These are phyloP conservation scores for Penicillium manginii DNA, from an alignment of 495 filamentous ascomycete species.

Conservation along the genomic window DNA sequence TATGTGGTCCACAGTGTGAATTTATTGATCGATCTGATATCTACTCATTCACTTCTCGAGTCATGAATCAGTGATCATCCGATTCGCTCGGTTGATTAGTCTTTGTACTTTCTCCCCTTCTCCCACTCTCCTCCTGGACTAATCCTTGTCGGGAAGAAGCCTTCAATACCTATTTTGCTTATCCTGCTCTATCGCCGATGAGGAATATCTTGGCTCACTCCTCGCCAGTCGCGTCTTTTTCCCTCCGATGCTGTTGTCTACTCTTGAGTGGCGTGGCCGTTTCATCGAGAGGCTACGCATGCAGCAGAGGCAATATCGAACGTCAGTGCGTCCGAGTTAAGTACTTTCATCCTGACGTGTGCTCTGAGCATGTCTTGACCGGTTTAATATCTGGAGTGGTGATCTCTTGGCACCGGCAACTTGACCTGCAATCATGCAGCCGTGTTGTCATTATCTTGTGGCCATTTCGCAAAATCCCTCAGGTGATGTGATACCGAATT, in stretches of 20 bases:
- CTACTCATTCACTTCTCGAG: neutral
- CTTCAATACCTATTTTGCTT: neutral
- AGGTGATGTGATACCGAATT: neutral
- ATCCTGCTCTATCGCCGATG: too few species aligned
- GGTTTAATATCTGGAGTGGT: neutral
- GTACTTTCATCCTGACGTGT: neutral
- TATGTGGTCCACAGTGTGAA: neutral
- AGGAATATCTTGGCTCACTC: neutral
- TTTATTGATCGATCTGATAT: neutral
- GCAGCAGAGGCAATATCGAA: neutral
- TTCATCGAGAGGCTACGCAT: neutral
- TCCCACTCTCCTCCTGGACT: neutral
- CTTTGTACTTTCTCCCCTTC: neutral
- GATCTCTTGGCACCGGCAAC: constrained; percentile 2
- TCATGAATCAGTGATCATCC: neutral
- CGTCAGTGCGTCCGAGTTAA: constrained; percentile 3
- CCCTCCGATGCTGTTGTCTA: neutral
- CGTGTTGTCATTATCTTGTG: constrained; percentile 3
- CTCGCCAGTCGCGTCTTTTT: constrained; percentile 3
- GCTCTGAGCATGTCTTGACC: neutral
- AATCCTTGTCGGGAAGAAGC: neutral
- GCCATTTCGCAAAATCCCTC: neutral
- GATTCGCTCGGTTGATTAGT: neutral
- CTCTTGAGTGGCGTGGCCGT: neutral
- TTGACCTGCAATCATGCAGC: neutral